Percentiles rank a stretch among this genome's conserved stretches.
Conservation (phyloP, 257 asterid species). For the Rehmannia glutinosa region DNA sequence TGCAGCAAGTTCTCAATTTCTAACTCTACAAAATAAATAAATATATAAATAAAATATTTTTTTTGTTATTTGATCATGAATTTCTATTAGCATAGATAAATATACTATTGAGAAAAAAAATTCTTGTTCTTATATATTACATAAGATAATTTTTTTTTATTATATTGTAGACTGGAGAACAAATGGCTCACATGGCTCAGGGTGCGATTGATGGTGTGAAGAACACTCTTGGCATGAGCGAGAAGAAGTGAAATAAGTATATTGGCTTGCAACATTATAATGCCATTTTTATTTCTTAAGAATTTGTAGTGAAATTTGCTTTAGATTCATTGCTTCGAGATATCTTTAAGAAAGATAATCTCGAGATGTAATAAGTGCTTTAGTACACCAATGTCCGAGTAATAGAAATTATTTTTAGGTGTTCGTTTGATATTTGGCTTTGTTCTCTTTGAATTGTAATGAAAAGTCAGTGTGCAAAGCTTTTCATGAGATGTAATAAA, state of each 20-base stretch:
- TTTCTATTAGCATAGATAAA: neutral
- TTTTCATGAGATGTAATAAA: no score
- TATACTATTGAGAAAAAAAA: no score
- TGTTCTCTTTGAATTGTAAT: neutral
- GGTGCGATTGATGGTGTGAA: slow-evolving; percentile 71
- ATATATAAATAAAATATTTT: neutral
- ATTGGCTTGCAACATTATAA: no score
- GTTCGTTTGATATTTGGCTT: neutral
- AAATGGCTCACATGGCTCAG: slow-evolving; percentile 54
- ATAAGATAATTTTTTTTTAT: no score
- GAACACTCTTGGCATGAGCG: slow-evolving; percentile 70
- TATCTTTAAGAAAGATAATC: neutral
- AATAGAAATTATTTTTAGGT: neutral
- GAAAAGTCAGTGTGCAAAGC: no score
- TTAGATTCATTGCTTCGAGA: neutral
- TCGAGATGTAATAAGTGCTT: slow-evolving; percentile 16
- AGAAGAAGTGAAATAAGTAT: slow-evolving; percentile 44
- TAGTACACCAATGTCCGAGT: no score
- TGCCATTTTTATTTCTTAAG: neutral
- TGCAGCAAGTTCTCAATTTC: slow-evolving; percentile 39
- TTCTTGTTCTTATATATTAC: no score
- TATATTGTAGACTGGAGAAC: slow-evolving; percentile 48
- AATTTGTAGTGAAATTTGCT: neutral
- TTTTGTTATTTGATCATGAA: neutral
- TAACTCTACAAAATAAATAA: neutral